Base-by-base conservation (phyloP, 2,329 filamentous ascomycete genomes). In the Cladophialophora bantiana region DNA sequence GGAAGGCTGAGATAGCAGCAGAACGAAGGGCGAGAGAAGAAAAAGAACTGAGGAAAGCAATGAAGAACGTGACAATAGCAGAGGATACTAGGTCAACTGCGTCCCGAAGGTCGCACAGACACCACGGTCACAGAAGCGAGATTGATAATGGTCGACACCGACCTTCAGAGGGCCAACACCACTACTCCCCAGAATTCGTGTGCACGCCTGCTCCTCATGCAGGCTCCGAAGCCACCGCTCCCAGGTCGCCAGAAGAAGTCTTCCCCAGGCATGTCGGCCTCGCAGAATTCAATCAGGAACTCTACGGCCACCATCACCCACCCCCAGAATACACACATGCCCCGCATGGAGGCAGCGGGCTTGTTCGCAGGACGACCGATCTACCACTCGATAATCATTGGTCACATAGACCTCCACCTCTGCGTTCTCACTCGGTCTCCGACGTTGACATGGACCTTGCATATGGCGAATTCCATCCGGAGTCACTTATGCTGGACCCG, bases 361-460 rank as follows among this genome's bases (percentile, higher is more conserved):
- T 74, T 6, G 62, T 71, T 34, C 73, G 71, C 32, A 63, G 71
- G 31, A 66, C 65, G 31, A 74, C 72, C 26, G 71, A 74, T 45
- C 59, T 72, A 4, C 65, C 72, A 26, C n/a, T 73, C 26, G 58
- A 59, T 4, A 38, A 59, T 6, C 40, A 52, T 32, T 62, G 40
- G 13, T 50, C 59, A 40, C 65, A 67, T 56, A 69, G 68, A 6
- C 69, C 58, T 18, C 38, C 63, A 15, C 63, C 65, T 31, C 53
- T 59, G 5, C 69, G 71, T 18, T 71, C 73, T 7, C 63, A 70
- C 20, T 74, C 72, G 6, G 61, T 67, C 13, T 70, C 73, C 1
- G 71, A 72, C 13, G 53, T 97, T 73, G 94, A 97, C 75, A 93
- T 96, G 91, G 86, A 97, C 76, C 84, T 98, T 7, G 94, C 94